Base-by-base conservation (phyloP, 371 early-diverging fungal species). In the Mycotypha africana region DNA sequence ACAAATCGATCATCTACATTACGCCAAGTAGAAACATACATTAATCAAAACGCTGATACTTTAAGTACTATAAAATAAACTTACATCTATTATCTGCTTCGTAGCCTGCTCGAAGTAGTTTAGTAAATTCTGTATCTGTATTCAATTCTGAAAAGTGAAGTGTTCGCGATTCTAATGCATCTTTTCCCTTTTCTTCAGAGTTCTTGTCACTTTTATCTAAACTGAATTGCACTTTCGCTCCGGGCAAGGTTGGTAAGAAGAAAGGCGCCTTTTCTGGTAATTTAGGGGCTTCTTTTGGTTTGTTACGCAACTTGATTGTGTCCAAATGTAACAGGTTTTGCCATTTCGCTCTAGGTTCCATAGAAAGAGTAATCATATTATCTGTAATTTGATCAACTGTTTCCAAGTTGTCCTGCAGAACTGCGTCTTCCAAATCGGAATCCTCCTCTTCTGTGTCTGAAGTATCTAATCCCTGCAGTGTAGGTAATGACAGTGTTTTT, bases 221-320 rank as follows among this genome's bases (percentile, higher is more conserved):
- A 20, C 50, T 77, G 60, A 92, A 90, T 43, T 79, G 76, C 28
- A 84, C 80, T 32, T 78, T 70, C 3, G 82, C 79, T 16, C 86
- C 91, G 5, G 87, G 70, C 14, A 86, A 46, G 0, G 93, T 86
- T 9, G 86, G 84, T 56, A 97, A 65, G 73, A 97, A 97, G 80
- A 97, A 97, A 12, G 96, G 95, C 14, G 93, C 91, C 42, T 79
- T 74, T 57, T 91, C 95, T 21, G 92, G 90, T 15, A 77, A 79
- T 54, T 92, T 92, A 14, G 93, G 91, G 16, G 92, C 80, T 58
- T 86, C 84, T 46, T 75, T 85, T 17, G 97, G 92, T 60, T 88
- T 89, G 67, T 94, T 96, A 41, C 98, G 88, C 64, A 89, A 77
- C 70, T 95, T 94, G 73, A 96, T 92, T 5, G 86, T 80, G 9